Conservation (phyloP, 2,329 filamentous ascomycete genomes). For the Colletotrichum eleusines region DNA sequence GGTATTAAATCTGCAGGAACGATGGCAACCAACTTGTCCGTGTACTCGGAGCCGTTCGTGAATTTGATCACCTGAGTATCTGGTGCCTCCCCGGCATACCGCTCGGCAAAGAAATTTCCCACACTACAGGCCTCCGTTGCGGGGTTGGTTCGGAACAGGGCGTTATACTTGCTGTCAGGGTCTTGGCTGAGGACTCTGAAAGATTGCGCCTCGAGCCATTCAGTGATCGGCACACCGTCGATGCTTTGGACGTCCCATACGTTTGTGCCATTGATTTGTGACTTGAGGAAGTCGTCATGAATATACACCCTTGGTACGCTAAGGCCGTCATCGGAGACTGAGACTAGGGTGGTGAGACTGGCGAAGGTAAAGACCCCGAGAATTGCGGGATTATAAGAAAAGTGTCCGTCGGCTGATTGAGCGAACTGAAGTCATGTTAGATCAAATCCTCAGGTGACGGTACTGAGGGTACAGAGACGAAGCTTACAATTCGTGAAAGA, state of each 20-base stretch:
- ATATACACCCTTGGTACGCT: constrained; percentile 36
- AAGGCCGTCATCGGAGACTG: constrained; percentile 39
- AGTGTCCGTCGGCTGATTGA: constrained; percentile 41
- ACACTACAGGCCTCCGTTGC: not conserved
- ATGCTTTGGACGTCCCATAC: constrained; percentile 43
- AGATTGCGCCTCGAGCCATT: constrained; percentile 34
- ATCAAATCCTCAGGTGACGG: not conserved
- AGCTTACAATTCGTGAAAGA: constrained; percentile 31
- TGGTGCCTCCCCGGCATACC: constrained; percentile 5
- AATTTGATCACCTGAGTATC: constrained; percentile 36
- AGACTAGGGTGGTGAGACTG: constrained; percentile 32
- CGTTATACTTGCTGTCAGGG: constrained; percentile 44
- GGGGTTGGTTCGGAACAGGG: constrained; percentile 32
- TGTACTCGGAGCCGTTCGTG: constrained; percentile 26
- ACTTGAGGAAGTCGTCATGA: constrained; percentile 16
- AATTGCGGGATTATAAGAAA: constrained; percentile 40
- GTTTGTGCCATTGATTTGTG: not conserved
- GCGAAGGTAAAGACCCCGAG: constrained; percentile 35
- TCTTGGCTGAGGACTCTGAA: constrained; percentile 38
- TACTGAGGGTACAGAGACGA: not conserved
- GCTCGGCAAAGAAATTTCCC: not conserved
- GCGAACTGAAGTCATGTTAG: not conserved
- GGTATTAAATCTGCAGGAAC: not conserved
- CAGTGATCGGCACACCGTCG: constrained; percentile 23
- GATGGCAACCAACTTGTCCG: constrained; percentile 13